Evolutionary conservation across 768 basidiomycete genomes (phyloP), one percentile per base, ranked within the genome.

Genomic region (Trametes gibbosa): DNA sequence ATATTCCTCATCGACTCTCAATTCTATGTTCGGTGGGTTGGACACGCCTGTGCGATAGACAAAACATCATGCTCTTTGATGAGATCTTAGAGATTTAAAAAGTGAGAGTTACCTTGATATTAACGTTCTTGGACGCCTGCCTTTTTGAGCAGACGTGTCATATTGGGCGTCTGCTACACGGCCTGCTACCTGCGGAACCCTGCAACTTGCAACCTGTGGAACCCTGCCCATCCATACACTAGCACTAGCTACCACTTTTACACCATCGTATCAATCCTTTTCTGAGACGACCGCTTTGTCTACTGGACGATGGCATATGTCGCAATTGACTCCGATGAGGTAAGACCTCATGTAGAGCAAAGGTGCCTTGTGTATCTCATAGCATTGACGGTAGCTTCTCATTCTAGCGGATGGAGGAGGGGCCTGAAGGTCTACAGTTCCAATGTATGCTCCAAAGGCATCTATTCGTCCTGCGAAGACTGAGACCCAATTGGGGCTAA

Each of bases 321-420:
- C 14, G 66, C 66, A 29, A 71, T 71, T 12, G 70, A 71, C 29
- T 56, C 70, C 5, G 70, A 71, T 47, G 69, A 71, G 39, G 70
- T 71, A 27, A 32, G 50, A 66, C 45, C 25, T 17, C 12, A 17
- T 39, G 9, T 35, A 5, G 57, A 19, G 14, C 48, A 24, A 25
- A 2, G 17, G 34, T 27, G 1, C 12, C 24, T 13, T 24, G 24
- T 42, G 43, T 41, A 17, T 35, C 63, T 58, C 52, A 56, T 54
- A 43, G 52, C 41, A 56, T 56, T 62, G 59, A 68, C 58, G 53
- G 50, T 43, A 62, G 53, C 60, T 51, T 59, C 42, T 40, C 54
- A 53, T 61, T 55, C 21, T 53, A 71, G 70, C 64, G 70, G 23
- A 67, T 71, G 67, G 69, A 71, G 50, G 70, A 71, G 53, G 70